Evolutionary conservation across 2,329 filamentous ascomycete species (phyloP), one percentile per base, ranked within the genome.

Genomic region (Colletotrichum tofieldiae): DNA sequence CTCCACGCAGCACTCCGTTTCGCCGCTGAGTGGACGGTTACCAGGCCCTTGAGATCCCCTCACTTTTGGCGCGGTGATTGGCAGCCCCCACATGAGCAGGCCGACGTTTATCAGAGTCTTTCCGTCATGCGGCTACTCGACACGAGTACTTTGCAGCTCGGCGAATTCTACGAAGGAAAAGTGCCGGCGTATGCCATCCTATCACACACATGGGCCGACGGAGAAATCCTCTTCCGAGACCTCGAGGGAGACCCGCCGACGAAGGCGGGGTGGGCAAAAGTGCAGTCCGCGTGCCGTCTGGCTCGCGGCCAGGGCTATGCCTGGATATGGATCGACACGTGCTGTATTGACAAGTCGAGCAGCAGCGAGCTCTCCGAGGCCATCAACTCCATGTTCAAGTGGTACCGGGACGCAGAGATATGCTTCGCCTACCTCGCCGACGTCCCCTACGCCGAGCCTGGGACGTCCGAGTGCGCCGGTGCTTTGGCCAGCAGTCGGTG

Each of bases 291-390:
- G 32, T 70, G 61, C 3, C 51, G 37, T 1, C 23, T 55, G 14
- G 78, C 79, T 2, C 29, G 52, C 8, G 65, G 73, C 4, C 78
- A 78, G 45, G 75, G 75, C n/a, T 64, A 78, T 14, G 74, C 45
- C 14, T 82, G 80, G 71, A 67, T 80, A 37, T 84, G 82, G 81
- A 76, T 82, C 23, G 82, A 83, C 69, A 82, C 77, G 2, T 82
- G 81, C 76, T 81, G 81, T 35, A 73, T 83, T 63, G 79, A 83
- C 65, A 81, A 81, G 64, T 72, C 68, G 4, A 80, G 77, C 67
- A 78, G 75, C 41, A 76, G 78, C 1, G 81, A 82, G 72, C 73
- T 82, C 0, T 77, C 77, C 1, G 77, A 81, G 70, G 77, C 81
- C 1, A 82, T 76, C 61, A 76, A 75, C 49, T 74, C 75, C 18